Evolutionary conservation across 192 early-diverging fungal species (phyloP), one percentile per base, ranked within the genome.

Genomic region (Coemansia sp.): DNA sequence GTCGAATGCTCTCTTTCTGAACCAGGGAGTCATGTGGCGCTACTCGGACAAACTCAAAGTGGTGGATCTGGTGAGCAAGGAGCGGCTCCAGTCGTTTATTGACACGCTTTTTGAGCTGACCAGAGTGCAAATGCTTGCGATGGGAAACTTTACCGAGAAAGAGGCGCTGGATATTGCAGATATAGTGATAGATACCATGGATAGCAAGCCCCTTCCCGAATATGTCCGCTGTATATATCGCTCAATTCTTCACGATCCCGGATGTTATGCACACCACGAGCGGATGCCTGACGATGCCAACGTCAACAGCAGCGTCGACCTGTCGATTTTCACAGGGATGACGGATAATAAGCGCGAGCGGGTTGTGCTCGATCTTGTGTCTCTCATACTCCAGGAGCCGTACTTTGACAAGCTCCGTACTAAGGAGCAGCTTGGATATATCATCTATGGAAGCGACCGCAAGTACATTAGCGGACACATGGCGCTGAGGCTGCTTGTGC

Each of bases 381-480:
- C 88, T 13, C 92, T 96, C 63, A 92, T 99, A 46, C 77, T 88
- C 18, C 84, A 90, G 52, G 96, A 99, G 73, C 94, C 95, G 39
- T 91, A 86, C 69, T 99, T 98, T 78, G 90, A 98, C 80, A 90
- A 95, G 66, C 80, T 99, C 57, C 86, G 97, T 22, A 99, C 97
- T 16, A 95, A 98, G 73, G 91, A 93, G 72, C 88, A 92, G 68
- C 85, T 93, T 10, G 92, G 92, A 3, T 91, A 92, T 68, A 77
- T 88, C 21, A 87, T 91, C 7, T 77, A 76, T 51, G 84, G 86
- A 64, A 83, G 77, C 16, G 49, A 80, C 13, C 78, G 78, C 68
- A 73, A 90, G 57, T 90, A 90, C 76, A 86, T 85, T 61, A 88
- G 91, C 36, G 93, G 94, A 5, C 85, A 84, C 18, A 90, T 94